These are phyloP conservation scores for Liquidambar formosana DNA, from an alignment of 164 flowering plant species.

Conservation along the genomic window DNA sequence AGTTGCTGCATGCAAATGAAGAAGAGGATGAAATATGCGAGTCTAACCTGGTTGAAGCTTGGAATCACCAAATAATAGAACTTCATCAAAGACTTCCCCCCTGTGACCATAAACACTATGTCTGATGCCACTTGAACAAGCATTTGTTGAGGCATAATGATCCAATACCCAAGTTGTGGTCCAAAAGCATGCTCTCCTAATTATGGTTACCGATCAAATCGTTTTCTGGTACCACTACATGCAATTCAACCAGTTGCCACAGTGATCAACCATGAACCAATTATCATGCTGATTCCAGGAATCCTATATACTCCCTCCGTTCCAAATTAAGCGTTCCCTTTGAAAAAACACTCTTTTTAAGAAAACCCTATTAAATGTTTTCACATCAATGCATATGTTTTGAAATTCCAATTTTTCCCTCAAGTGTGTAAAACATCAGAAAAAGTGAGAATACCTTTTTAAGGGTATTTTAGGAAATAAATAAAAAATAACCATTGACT, in stretches of 20 bases:
- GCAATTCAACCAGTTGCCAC: constrained; percentile 38
- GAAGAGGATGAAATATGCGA: constrained; percentile 30
- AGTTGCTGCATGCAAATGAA: constrained; percentile 23
- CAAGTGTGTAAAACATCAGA: no score
- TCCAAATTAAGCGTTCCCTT: no score
- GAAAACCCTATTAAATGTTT: no score
- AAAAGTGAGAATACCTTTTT: no score
- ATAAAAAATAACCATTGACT: no score
- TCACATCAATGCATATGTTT: no score
- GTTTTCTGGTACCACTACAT: constrained; percentile 34
- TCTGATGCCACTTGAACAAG: constrained; percentile 30
- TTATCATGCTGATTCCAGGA: constrained; percentile 20
- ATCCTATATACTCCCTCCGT: no score
- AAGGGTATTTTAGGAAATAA: no score
- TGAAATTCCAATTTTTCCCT: no score
- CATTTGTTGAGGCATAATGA: constrained; percentile 33
- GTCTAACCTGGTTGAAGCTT: not conserved
- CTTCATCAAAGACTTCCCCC: constrained; percentile 37
- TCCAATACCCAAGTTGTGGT: constrained; percentile 26
- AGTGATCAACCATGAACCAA: constrained; percentile 36
- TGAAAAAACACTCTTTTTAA: no score
- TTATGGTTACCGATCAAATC: constrained; percentile 39
- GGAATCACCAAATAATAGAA: constrained; percentile 11
- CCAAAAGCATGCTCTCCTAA: constrained; percentile 36
- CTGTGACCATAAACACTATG: constrained; percentile 39